These are phyloP conservation scores for Oryza longistaminata DNA, from an alignment of 176 grass and related monocot genomes.

Conservation along the genomic window DNA sequence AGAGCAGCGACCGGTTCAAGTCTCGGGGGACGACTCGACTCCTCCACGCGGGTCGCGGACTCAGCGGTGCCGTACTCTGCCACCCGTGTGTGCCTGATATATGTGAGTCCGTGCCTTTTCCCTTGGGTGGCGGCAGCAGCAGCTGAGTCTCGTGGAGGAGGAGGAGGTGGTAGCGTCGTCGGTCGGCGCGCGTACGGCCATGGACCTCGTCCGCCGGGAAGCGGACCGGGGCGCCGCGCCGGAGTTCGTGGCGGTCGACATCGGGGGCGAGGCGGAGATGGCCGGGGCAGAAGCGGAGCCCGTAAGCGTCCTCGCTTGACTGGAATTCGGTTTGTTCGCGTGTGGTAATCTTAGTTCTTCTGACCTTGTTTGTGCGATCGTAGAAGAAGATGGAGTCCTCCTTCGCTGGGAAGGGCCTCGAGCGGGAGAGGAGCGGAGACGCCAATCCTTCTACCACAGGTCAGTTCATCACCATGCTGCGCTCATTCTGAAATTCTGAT, in stretches of 20 bases:
- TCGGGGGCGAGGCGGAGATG: conserved; percentile 19
- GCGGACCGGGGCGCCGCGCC: not conserved
- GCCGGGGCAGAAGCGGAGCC: not conserved
- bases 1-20: conserved; percentile 30
- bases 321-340: not conserved
- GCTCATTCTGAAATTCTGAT: not conserved
- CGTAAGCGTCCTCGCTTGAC: not conserved
- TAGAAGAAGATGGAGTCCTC: conserved; percentile 14
- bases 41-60: conserved; percentile 12
- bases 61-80: too few relatives aligned
- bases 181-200: not conserved
- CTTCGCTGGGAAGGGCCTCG: not conserved
- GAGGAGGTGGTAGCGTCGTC: not conserved
- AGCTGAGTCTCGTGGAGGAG: not conserved
- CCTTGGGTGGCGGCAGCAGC: not conserved
- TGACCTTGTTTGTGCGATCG: not conserved
- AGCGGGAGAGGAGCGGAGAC: conserved; percentile 30
- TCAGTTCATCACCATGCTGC: not conserved
- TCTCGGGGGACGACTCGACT: conserved; percentile 11
- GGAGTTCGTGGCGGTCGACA: conserved; percentile 47
- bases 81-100: not conserved
- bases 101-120: not conserved
- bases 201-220: conserved; percentile 38
- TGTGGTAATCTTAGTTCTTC: not conserved
- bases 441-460: conserved; percentile 9